A percentile compares a stretch with the other conserved stretches of the same genome.
phyloP scores from a whole-genome alignment of 2,329 filamentous ascomycete genomes.

The Penicillium sp. region DNA sequence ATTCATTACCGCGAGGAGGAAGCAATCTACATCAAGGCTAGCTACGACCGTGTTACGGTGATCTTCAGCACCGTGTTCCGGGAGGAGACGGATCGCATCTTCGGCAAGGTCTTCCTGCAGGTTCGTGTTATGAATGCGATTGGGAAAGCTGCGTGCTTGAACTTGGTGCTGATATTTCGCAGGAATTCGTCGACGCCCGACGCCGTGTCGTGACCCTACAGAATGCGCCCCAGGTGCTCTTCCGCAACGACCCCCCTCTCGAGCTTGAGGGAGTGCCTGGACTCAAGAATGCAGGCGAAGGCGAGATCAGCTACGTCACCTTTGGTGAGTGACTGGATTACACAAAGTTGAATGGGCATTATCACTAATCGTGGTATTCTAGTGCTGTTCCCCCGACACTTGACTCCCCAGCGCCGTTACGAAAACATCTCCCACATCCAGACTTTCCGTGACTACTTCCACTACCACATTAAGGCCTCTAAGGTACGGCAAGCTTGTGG shows the following conservation, averaged over 20 bases:
- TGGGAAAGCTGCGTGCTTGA: neutral
- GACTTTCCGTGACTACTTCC: constrained; percentile 99
- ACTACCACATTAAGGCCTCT: constrained; percentile 99
- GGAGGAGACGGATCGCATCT: constrained; percentile 96
- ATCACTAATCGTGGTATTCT: constrained; percentile 20
- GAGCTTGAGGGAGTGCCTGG: constrained; percentile 88
- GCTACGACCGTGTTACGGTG: constrained; percentile 94
- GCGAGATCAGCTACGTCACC: constrained; percentile 95
- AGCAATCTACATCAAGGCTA: constrained; percentile 98
- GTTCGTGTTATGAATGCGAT: constrained; percentile 33
- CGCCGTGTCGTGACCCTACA: constrained; percentile 81
- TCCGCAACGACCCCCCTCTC: constrained; percentile 90
- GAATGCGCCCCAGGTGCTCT: constrained; percentile 96
- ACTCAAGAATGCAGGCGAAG: constrained; percentile 74
- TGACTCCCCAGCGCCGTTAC: constrained; percentile 86
- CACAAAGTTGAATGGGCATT: neutral
- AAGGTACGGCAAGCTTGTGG: constrained; percentile 63
- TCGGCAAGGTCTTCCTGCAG: constrained; percentile 97
- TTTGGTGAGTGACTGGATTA: constrained; percentile 70
- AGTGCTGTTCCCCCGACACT: constrained; percentile 95
- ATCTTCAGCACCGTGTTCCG: constrained; percentile 99
- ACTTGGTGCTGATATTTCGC: constrained; percentile 14
- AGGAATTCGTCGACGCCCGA: constrained; percentile 95
- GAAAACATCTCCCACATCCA: constrained; percentile 99
- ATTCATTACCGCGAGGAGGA: constrained; percentile 99